These are phyloP conservation scores for Chlorella sp. DNA, from an alignment of 139 green algal genomes.

Conservation along the genomic window DNA sequence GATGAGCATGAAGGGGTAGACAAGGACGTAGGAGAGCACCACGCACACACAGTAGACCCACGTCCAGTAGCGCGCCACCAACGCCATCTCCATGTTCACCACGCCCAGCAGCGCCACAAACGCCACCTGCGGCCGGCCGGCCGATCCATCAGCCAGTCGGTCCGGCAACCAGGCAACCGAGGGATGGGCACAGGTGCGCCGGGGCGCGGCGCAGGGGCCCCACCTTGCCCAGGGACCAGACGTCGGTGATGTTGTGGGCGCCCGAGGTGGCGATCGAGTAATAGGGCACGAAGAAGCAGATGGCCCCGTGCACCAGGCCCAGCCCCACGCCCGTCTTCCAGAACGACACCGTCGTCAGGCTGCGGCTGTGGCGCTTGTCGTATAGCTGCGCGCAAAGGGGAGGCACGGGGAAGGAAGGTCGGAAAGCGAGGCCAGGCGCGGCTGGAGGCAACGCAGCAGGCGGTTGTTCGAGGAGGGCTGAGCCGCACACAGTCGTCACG, in stretches of 20 bases:
- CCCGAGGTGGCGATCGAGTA: slow-evolving; percentile 43
- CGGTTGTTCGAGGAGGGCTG: too few species aligned
- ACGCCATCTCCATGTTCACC: slow-evolving; percentile 68
- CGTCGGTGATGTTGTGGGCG: slow-evolving; percentile 43
- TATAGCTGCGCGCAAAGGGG: slow-evolving; percentile 53
- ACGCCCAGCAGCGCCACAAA: slow-evolving; percentile 62
- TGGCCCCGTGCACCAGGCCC: slow-evolving; percentile 42
- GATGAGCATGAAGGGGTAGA: slow-evolving; percentile 67
- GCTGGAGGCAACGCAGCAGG: not conserved
- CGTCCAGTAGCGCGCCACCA: slow-evolving; percentile 74
- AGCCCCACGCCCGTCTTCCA: slow-evolving; percentile 62
- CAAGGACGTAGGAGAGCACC: slow-evolving; percentile 62
- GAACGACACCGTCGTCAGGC: slow-evolving; percentile 54
- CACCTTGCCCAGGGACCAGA: slow-evolving; percentile 61
- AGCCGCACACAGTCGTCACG: too few species aligned
- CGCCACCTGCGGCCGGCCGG: slow-evolving; percentile 2
- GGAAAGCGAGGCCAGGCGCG: not conserved
- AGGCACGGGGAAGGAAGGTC: not conserved
- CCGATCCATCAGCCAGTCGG: too few species aligned
- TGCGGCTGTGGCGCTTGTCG: slow-evolving; percentile 45
- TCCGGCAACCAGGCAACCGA: too few species aligned
- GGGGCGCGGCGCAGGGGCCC: too few species aligned
- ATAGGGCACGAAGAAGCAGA: slow-evolving; percentile 71
- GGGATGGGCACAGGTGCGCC: too few species aligned
- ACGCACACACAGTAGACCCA: slow-evolving; percentile 54